A percentile compares a stretch with the other conserved stretches of the same genome.
Evolutionary conservation across 352 stramenopile species (phyloP).

Genomic region (Albugo laibachii): DNA sequence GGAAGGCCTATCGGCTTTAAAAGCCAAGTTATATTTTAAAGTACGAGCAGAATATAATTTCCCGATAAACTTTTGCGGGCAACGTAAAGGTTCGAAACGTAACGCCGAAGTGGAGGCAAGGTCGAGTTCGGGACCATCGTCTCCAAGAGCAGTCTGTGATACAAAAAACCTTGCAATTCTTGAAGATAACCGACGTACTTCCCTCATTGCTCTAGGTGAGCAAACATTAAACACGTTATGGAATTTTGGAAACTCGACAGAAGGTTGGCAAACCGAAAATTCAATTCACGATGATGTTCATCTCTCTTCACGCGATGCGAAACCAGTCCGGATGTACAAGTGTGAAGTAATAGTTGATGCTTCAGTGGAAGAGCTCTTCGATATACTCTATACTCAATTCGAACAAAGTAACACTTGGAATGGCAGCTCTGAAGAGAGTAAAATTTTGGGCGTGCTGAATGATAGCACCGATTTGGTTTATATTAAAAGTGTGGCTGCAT

Average conservation of each 20-base stretch:
- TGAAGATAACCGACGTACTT: neutral
- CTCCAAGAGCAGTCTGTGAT: neutral
- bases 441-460: constrained; percentile 41
- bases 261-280: constrained; percentile 40
- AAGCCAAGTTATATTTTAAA: neutral
- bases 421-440: constrained; percentile 54
- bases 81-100: neutral
- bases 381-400: constrained; percentile 54
- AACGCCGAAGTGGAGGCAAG: neutral
- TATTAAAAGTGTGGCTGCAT: constrained; percentile 34
- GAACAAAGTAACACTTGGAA: constrained; percentile 59
- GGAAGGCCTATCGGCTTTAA: constrained; percentile 14
- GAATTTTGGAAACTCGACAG: constrained; percentile 13
- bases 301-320: constrained; percentile 47
- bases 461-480: constrained; percentile 59
- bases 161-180: neutral
- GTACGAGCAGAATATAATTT: no score
- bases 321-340: constrained; percentile 56
- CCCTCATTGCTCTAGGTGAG: constrained; percentile 20
- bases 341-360: constrained; percentile 42
- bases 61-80: neutral
- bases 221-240: constrained; percentile 31
- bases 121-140: neutral
- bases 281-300: constrained; percentile 32
- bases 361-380: constrained; percentile 57